Base-by-base conservation (phyloP, 2,329 filamentous ascomycete genomes). In the Penicillium expansum region DNA sequence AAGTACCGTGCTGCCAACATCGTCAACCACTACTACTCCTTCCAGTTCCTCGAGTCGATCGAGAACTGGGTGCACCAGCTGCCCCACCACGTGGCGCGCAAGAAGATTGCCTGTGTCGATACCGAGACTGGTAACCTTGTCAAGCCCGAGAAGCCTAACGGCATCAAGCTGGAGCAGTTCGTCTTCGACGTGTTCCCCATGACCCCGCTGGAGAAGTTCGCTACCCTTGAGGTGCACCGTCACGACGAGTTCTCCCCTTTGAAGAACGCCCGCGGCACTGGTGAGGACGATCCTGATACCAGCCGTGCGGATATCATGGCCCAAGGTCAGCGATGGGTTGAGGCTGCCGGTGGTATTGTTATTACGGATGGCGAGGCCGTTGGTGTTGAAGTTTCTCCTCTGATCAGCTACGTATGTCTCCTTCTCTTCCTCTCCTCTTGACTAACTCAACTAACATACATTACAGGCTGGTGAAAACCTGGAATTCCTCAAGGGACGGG, bases 11-110 rank as follows among this genome's bases (percentile, higher is more conserved):
- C 94, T 56, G 94, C 93, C 71, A 99, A 99, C 81, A 99, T 99
- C 68, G 94, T 99, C 79, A 99, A 99, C 83, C 94, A 99, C 83
- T 99, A 97, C 85, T 99, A 99, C 81, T 96, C 91, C 45, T 93
- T 92, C 82, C 80, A 84, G 65, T 97, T 97, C 83, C 84, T 99
- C 48, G 89, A 96, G 75, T 88, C 86, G 62, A 96, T 97, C 67
- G 92, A 94, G 56, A 79, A 86, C 67, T 97, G 91, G 90, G 86
- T 85, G 18, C 83, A 92, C 78, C 86, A 88, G 75, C 85, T 99
- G 51, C 93, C 93, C 16, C 94, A 97, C 76, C 94, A 99, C 81
- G 87, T 99, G 62, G 94, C 94, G 43, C 87, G 89, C 76, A 99
- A 99, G 89, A 99, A 99, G 89, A 99, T 99, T 61, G 92, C 93